Evolutionary conservation across 805 yeast genomes (phyloP).

Genomic region (Wickerhamomyces canadensis): DNA sequence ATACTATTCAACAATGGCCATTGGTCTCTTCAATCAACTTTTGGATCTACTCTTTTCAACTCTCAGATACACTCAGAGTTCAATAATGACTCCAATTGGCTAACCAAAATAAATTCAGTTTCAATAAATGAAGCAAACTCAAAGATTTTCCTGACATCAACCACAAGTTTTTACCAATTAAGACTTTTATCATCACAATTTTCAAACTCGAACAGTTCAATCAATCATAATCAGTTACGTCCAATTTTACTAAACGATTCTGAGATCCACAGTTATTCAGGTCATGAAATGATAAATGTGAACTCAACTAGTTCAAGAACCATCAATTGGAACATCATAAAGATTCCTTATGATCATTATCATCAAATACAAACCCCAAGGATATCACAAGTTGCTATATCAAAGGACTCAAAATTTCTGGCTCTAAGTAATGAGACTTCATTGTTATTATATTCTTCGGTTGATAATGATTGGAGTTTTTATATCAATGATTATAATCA

Average conservation of each 20-base stretch:
- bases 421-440: slow-evolving; percentile 18
- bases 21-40: slow-evolving; percentile 25
- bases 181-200: not conserved
- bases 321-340: slow-evolving; percentile 18
- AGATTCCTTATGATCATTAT: slow-evolving; percentile 18
- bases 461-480: slow-evolving; percentile 22
- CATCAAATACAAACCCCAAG: slow-evolving; percentile 17
- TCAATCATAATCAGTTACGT: slow-evolving; percentile 19
- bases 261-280: slow-evolving; percentile 21
- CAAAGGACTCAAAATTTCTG: slow-evolving; percentile 19
- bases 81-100: not conserved
- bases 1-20: slow-evolving; percentile 13
- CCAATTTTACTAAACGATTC: slow-evolving; percentile 21
- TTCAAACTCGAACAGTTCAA: not conserved
- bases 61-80: slow-evolving; percentile 7
- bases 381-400: slow-evolving; percentile 16
- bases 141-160: not conserved
- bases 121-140: not conserved
- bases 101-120: not conserved
- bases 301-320: slow-evolving; percentile 6
- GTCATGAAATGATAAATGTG: slow-evolving; percentile 17
- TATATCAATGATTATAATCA: slow-evolving; percentile 23
- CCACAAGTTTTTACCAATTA: slow-evolving; percentile 4
- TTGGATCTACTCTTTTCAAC: slow-evolving; percentile 21
- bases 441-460: slow-evolving; percentile 19